These are phyloP conservation scores for Neurospora sp. DNA, from an alignment of 495 filamentous ascomycete species.

Conservation along the genomic window DNA sequence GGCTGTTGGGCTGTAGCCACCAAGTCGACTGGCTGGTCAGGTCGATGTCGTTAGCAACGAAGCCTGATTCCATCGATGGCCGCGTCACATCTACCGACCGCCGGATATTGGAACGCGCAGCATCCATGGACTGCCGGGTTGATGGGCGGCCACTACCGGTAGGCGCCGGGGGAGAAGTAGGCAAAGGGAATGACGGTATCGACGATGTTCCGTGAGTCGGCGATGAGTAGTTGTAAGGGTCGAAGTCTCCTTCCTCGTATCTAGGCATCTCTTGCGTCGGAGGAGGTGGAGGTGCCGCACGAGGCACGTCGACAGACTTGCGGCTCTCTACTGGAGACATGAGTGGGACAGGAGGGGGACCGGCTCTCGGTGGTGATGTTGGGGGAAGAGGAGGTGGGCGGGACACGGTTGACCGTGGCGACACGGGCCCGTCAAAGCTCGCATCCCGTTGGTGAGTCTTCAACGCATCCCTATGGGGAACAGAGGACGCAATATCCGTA, in stretches of 20 bases:
- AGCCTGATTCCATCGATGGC: slow-evolving; percentile 60
- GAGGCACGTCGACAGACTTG: slow-evolving; percentile 57
- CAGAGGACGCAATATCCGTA: slow-evolving; percentile 88
- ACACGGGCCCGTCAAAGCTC: slow-evolving; percentile 48
- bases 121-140: slow-evolving; percentile 59
- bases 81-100: slow-evolving; percentile 60
- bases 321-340: slow-evolving; percentile 36
- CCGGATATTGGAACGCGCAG: slow-evolving; percentile 44
- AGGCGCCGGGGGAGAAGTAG: slow-evolving; percentile 39
- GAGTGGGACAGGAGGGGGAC: slow-evolving; percentile 51
- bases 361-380: slow-evolving; percentile 33
- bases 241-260: slow-evolving; percentile 59
- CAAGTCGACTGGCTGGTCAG: slow-evolving; percentile 60
- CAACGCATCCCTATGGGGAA: slow-evolving; percentile 81
- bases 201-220: slow-evolving; percentile 23
- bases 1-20: slow-evolving; percentile 69
- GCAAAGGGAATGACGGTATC: slow-evolving; percentile 35
- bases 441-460: slow-evolving; percentile 71
- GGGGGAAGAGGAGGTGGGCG: slow-evolving; percentile 36
- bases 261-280: slow-evolving; percentile 37
- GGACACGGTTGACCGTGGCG: slow-evolving; percentile 36
- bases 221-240: slow-evolving; percentile 58
- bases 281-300: slow-evolving; percentile 57
- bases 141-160: slow-evolving; percentile 36
- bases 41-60: slow-evolving; percentile 80